A percentile compares a stretch with the other conserved stretches of the same genome.
These are phyloP conservation scores for Schizochytrium sp. DNA, from an alignment of 108 stramenopile genomes.

Conservation along the genomic window DNA sequence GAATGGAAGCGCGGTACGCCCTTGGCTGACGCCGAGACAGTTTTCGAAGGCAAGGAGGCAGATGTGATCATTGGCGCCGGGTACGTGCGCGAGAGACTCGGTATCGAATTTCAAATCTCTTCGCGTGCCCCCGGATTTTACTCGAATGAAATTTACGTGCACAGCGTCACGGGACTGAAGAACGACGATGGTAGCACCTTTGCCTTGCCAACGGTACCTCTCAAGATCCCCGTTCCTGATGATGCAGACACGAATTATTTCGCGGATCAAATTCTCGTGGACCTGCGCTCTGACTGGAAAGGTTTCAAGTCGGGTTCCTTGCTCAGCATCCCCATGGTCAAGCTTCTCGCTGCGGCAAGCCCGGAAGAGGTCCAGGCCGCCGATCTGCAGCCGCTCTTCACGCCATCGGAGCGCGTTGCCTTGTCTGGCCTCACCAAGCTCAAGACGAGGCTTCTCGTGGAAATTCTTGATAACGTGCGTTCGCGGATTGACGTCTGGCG, in stretches of 20 bases:
- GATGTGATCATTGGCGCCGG: slow-evolving; percentile 63
- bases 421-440: background rate
- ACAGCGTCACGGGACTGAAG: background rate
- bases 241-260: background rate
- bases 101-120: slow-evolving; percentile 59
- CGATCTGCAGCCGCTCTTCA: background rate
- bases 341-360: background rate
- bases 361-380: background rate
- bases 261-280: slow-evolving; percentile 9
- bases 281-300: slow-evolving; percentile 19
- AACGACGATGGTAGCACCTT: background rate
- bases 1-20: slow-evolving; percentile 79
- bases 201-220: background rate
- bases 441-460: background rate
- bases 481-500: slow-evolving; percentile 1
- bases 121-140: slow-evolving; percentile 69
- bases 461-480: background rate
- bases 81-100: slow-evolving; percentile 59
- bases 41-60: slow-evolving; percentile 74
- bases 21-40: slow-evolving; percentile 63
- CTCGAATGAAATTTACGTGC: slow-evolving; percentile 35
- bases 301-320: background rate
- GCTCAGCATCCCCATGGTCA: background rate
- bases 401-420: background rate
- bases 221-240: background rate